Base-by-base conservation (phyloP, 202 grass and related monocot species). In the Digitaria exilis region DNA sequence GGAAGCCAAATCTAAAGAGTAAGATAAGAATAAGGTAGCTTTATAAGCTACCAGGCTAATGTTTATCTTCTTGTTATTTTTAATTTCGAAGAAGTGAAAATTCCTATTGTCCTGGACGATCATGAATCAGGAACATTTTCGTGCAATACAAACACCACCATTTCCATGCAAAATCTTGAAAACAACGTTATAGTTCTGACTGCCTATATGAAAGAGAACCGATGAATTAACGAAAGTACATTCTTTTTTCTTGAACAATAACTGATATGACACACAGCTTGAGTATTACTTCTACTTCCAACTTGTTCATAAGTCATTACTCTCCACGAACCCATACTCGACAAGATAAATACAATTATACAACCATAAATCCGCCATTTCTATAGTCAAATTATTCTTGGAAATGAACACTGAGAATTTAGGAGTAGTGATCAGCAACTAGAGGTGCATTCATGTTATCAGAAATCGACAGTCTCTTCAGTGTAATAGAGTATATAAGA, bases 321-420 rank as follows among this genome's bases (percentile, higher is more conserved):
- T 31, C 29, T 31, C n/a, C 37, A 57, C 17, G 21, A 3, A 69
- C 75, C 58, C 16, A 61, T 49, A 68, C 17, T 65, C 18, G 58
- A 81, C 81, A 34, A 48, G 58, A 19, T 34, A 74, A 77, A 80
- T 62, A 48, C 37, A 37, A 30, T 44, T 71, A 80, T 62, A 48
- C 37, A 37, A 30, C 37, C 5, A 60, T 41, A 21, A 79, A 42
- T 31, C 13, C 66, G 67, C 37, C 50, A 49, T 85, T 82, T 74
- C 24, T 67, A 32, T 67, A 71, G 29, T 41, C 31, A 69, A 62
- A 39, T 49, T 62, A 4, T 6, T 35, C 28, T 14, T 21, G 30
- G 58, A 15, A 52, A 52, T 25, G 25, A 21, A 18, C n/a, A 0
- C 2, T 71, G 12, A 25, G 24, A 63, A 16, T 46, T 6, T 49